Percentiles rank a stretch among this genome's conserved stretches.
Conservation (phyloP, 1,139 yeast species). For the Pichia sp. region DNA sequence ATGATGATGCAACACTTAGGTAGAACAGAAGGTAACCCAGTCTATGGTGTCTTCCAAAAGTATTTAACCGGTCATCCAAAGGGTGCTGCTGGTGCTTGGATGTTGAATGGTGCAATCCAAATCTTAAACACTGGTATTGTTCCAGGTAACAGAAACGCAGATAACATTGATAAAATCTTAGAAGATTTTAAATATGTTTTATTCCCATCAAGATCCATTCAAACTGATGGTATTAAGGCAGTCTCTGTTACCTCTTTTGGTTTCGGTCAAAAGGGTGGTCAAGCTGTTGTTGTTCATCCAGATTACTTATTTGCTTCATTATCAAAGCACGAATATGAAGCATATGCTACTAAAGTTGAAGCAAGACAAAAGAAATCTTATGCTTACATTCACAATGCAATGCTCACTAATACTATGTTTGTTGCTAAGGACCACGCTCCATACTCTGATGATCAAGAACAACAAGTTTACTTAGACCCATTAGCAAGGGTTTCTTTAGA, state of each 20-base stretch:
- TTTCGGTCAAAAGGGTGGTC: slow-evolving; percentile 99
- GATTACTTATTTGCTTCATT: slow-evolving; percentile 87
- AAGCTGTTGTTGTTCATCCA: slow-evolving; percentile 85
- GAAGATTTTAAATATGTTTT: slow-evolving; percentile 82
- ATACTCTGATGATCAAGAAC: slow-evolving; percentile 80
- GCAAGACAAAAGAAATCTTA: slow-evolving; percentile 86
- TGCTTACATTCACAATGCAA: slow-evolving; percentile 93
- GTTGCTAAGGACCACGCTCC: slow-evolving; percentile 93
- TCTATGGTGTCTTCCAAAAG: slow-evolving; percentile 96
- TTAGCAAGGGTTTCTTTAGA: slow-evolving; percentile 69
- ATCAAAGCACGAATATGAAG: slow-evolving; percentile 60
- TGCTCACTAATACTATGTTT: slow-evolving; percentile 85
- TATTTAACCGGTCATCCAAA: slow-evolving; percentile 99
- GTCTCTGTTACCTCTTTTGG: slow-evolving; percentile 96
- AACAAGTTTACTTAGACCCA: slow-evolving; percentile 90
- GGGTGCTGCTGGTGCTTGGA: slow-evolving; percentile 99
- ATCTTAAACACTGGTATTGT: slow-evolving; percentile 86
- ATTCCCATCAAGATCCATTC: slow-evolving; percentile 88
- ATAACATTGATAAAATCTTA: slow-evolving; percentile 78
- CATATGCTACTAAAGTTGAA: slow-evolving; percentile 63
- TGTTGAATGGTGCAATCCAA: slow-evolving; percentile 97
- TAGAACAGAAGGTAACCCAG: slow-evolving; percentile 96
- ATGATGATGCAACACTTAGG: slow-evolving; percentile 93
- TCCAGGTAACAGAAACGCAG: slow-evolving; percentile 99
- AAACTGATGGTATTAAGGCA: slow-evolving; percentile 96